Percentiles rank a stretch among this genome's conserved stretches.
These are phyloP conservation scores for Starmerella bombicola DNA, from an alignment of 805 yeast species.

Conservation along the genomic window DNA sequence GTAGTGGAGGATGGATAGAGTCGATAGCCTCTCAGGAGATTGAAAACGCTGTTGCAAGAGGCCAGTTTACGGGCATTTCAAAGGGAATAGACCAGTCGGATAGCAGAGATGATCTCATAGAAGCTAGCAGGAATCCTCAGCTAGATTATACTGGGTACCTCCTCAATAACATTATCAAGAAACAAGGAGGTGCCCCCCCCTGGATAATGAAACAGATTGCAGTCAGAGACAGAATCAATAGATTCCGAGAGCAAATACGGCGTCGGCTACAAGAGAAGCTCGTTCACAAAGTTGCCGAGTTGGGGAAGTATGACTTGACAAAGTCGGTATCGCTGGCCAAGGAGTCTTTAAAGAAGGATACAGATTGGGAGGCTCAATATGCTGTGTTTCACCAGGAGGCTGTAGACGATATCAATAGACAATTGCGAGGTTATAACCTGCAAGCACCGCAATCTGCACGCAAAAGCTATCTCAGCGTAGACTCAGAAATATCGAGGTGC, in stretches of 20 bases:
- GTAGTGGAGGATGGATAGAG: conserved; percentile 31
- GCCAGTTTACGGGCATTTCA: conserved; percentile 50
- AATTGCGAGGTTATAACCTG: conserved; percentile 45
- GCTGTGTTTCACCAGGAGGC: conserved; percentile 28
- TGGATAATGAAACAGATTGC: conserved; percentile 75
- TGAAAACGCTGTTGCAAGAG: conserved; percentile 58
- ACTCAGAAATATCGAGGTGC: conserved; percentile 35
- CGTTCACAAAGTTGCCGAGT: conserved; percentile 19
- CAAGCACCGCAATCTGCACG: conserved; percentile 55
- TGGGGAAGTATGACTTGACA: conserved; percentile 1
- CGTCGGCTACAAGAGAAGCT: conserved; percentile 24
- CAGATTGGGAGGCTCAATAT: conserved; percentile 33
- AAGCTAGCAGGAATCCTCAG: conserved; percentile 34
- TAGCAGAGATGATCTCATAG: conserved; percentile 26
- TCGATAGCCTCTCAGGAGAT: conserved; percentile 65
- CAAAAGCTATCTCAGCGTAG: conserved; percentile 38
- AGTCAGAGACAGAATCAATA: conserved; percentile 37
- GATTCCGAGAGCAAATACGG: conserved; percentile 35
- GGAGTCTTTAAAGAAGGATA: background rate
- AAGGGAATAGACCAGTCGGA: conserved; percentile 49
- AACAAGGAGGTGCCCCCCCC: conserved; percentile 73
- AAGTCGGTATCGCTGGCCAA: conserved; percentile 2
- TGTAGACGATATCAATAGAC: conserved; percentile 36
- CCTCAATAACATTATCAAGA: conserved; percentile 55
- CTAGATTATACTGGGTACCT: conserved; percentile 63